A percentile compares a stretch with the other conserved stretches of the same genome.
Evolutionary conservation across 805 yeast species (phyloP).

Genomic region (Metschnikowia anglica): DNA sequence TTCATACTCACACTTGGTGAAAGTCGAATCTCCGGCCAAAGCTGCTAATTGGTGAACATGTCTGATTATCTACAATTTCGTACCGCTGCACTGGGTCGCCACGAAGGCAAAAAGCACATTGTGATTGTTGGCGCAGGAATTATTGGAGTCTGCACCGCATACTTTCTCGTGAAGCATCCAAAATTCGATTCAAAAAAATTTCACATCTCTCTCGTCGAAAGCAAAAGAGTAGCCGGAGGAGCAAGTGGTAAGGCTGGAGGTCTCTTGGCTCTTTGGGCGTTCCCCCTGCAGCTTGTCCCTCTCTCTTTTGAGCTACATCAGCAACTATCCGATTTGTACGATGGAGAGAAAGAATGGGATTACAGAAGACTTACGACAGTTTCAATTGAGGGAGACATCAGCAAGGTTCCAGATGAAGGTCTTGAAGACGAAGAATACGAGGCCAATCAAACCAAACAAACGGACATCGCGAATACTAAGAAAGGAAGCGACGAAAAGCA

Average conservation of each 20-base stretch:
- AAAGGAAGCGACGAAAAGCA: conserved; percentile 22
- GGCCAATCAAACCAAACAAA: neutral
- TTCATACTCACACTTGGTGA: neutral
- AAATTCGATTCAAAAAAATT: conserved; percentile 67
- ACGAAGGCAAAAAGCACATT: conserved; percentile 68
- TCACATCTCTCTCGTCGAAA: conserved; percentile 82
- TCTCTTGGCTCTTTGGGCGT: conserved; percentile 90
- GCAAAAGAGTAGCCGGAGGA: conserved; percentile 93
- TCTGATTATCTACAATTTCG: conserved; percentile 33
- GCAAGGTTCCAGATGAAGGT: conserved; percentile 24
- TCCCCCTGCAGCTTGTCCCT: conserved; percentile 92
- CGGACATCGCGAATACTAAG: neutral
- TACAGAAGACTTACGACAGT: conserved; percentile 86
- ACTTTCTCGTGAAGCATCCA: conserved; percentile 81
- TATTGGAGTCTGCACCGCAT: conserved; percentile 93
- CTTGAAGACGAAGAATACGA: conserved; percentile 22
- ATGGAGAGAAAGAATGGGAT: conserved; percentile 91
- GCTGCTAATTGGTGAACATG: conserved; percentile 17
- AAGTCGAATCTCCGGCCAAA: neutral
- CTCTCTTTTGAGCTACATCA: conserved; percentile 83
- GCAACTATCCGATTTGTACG: conserved; percentile 70
- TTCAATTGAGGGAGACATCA: conserved; percentile 79
- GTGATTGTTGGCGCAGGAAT: conserved; percentile 94
- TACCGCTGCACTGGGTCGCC: conserved; percentile 47
- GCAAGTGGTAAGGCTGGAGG: conserved; percentile 99